Evolutionary conservation across 202 grass and related monocot species (phyloP).

Genomic region (Carex arenaria): DNA sequence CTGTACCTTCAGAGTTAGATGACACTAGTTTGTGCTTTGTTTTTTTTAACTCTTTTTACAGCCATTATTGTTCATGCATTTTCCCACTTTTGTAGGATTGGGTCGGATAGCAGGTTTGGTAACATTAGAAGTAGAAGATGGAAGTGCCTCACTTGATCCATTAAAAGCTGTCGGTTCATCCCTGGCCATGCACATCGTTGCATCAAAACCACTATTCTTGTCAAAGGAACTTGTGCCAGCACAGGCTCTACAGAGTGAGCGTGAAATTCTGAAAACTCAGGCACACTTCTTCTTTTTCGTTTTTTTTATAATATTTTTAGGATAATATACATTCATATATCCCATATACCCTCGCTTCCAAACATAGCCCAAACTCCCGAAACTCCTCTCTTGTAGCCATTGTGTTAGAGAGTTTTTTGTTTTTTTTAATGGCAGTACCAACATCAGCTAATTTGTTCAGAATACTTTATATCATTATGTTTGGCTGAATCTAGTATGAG

Average conservation of each 20-base stretch:
- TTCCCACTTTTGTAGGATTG: conserved; percentile 45
- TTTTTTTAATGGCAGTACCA: neutral
- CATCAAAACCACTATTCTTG: conserved; percentile 77
- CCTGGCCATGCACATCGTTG: conserved; percentile 93
- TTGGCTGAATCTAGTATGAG: neutral
- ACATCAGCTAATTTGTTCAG: neutral
- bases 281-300: conserved; percentile 20
- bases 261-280: conserved; percentile 74
- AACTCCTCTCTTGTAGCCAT: neutral
- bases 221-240: conserved; percentile 84
- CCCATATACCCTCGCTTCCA: neutral
- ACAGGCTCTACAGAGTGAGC: conserved; percentile 71
- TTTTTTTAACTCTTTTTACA: neutral
- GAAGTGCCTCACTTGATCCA: conserved; percentile 52
- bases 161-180: conserved; percentile 59
- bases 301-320: neutral
- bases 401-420: neutral
- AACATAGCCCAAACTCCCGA: neutral
- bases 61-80: neutral
- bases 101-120: conserved; percentile 79
- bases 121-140: conserved; percentile 76
- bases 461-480: neutral
- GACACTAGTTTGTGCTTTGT: neutral
- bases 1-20: neutral
- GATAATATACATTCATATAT: neutral